Base-by-base conservation (phyloP, 164 flowering plant genomes). In the Hamamelis virginiana region DNA sequence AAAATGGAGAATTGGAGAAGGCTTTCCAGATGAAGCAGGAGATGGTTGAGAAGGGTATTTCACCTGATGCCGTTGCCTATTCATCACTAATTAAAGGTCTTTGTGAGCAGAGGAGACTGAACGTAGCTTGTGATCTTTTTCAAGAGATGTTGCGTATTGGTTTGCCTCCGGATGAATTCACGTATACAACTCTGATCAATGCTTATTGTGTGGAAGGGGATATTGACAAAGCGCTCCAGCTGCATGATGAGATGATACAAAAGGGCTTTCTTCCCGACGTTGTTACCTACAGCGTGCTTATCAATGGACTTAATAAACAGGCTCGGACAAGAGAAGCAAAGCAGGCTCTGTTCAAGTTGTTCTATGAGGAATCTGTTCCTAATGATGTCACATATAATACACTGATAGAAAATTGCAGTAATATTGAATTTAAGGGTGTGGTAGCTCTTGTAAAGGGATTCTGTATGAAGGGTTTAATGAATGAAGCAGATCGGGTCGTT, bases 391-490 rank as follows among this genome's bases (percentile, higher is more conserved):
- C 92, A 1, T 90, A 87, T 75, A 72, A 87, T 66, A 75, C 86
- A 25, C 80, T 94, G 21, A 87, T 94, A 69, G 87, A 82, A 61
- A 85, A 74, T 60, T 90, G 94, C 60, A 68, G 79, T 27, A 80
- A 73, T 44, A 63, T 69, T 38, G 92, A 84, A 64, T 80, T 82
- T 57, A 83, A 76, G 72, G 83, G 86, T 61, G 81, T 47, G 43
- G 82, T 80, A 5, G 86, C 89, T 43, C 96, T 94, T 27, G 22
- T 94, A n/a, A 90, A 91, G 72, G 90, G 91, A 18, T 91, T 90
- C 75, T 94, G 98, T 69, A 82, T 86, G 87, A 89, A 91, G 61
- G 97, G 98, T 41, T 72, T 94, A 86, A 85, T 91, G 92, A 75
- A 79, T 19, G 96, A 94, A 83, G 98, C 97, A 21, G 94, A 91